A percentile compares a stretch with the other conserved stretches of the same genome.
These are phyloP conservation scores for Catharanthus roseus DNA, from an alignment of 257 asterid genomes.

Conservation along the genomic window DNA sequence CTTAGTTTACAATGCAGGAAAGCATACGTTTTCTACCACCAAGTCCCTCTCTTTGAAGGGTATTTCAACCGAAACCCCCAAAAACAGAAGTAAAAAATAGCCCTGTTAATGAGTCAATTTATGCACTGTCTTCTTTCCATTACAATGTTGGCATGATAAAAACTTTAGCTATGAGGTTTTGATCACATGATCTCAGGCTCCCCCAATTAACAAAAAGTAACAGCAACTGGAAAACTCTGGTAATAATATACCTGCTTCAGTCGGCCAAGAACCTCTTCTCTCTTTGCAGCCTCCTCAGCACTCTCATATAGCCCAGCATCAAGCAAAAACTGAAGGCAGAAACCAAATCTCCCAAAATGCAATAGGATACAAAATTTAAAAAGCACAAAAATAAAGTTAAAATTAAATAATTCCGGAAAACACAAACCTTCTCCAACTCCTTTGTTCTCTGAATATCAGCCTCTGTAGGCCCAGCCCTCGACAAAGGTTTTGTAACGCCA, in stretches of 20 bases:
- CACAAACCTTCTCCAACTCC: conserved; percentile 74
- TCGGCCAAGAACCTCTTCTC: conserved; percentile 61
- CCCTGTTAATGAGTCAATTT: not conserved
- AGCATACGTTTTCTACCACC: too few species aligned
- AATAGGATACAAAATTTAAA: not conserved
- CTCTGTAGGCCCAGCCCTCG: conserved; percentile 64
- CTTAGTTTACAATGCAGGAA: not conserved
- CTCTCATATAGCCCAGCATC: conserved; percentile 78
- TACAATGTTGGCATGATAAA: not conserved
- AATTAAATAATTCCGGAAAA: not conserved
- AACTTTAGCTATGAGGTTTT: not conserved
- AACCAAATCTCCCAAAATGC: conserved; percentile 17
- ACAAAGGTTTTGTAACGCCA: conserved; percentile 76
- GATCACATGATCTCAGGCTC: not conserved
- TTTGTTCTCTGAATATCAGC: conserved; percentile 51
- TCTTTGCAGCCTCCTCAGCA: conserved; percentile 58
- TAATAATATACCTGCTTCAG: conserved; percentile 56
- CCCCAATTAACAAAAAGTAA: not conserved
- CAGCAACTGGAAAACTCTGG: not conserved
- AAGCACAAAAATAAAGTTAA: not conserved
- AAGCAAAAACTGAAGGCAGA: conserved; percentile 50
- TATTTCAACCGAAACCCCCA: not conserved
- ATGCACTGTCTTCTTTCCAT: not conserved
- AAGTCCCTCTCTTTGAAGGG: not conserved
- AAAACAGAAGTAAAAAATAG: not conserved